phyloP scores from a whole-genome alignment of 2,329 filamentous ascomycete species.

The Sclerotinia minor region DNA sequence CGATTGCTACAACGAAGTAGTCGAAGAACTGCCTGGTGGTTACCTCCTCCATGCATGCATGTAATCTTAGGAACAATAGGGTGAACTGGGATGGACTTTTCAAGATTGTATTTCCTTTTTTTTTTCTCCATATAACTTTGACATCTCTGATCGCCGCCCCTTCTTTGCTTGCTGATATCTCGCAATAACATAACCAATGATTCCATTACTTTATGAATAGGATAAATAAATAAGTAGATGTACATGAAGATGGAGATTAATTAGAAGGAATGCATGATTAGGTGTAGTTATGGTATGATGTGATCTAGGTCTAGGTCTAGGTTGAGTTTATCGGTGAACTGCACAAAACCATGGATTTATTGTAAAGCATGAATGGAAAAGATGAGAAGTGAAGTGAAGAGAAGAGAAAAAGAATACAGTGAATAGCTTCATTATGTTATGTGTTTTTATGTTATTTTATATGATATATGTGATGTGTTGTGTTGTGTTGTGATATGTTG shows the following conservation, averaged over 20 bases:
- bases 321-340: not conserved
- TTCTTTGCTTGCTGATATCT: not conserved
- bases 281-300: not conserved
- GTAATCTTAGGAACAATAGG: slow-evolving; percentile 21
- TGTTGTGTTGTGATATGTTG: too few species aligned
- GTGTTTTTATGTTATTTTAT: too few species aligned
- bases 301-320: too few species aligned
- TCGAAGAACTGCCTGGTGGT: not conserved
- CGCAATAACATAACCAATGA: slow-evolving; percentile 1
- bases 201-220: not conserved
- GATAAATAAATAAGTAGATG: not conserved
- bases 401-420: not conserved
- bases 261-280: not conserved
- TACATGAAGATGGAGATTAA: not conserved
- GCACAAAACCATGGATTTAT: not conserved
- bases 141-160: not conserved
- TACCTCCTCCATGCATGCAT: slow-evolving; percentile 14
- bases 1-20: slow-evolving; percentile 1
- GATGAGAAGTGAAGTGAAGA: not conserved
- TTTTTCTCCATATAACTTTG: not conserved
- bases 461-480: too few species aligned
- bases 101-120: slow-evolving; percentile 16
- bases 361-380: not conserved
- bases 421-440: too few species aligned
- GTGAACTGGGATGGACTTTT: slow-evolving; percentile 7